phyloP scores from a whole-genome alignment of 2,329 filamentous ascomycete species.

The Colletotrichum graminicola region DNA sequence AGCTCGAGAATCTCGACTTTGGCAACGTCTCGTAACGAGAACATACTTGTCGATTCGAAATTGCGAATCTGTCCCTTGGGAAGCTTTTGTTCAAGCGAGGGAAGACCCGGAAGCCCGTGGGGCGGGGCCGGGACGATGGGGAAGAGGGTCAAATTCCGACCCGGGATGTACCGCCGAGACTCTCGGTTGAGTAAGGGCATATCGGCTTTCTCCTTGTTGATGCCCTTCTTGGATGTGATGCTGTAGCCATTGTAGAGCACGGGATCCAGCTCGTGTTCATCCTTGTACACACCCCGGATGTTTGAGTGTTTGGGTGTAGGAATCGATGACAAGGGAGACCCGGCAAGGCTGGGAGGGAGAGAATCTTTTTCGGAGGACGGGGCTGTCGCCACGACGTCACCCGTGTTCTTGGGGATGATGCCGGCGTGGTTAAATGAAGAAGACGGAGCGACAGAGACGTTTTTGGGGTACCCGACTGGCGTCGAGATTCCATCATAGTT shows the following conservation, averaged over 20 bases:
- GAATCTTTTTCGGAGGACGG: too few species aligned
- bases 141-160: neutral
- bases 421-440: neutral
- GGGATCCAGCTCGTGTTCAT: accelerated
- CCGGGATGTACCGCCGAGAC: neutral
- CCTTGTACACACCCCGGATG: too few species aligned
- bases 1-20: neutral
- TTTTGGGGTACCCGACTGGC: too few species aligned
- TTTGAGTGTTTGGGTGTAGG: too few species aligned
- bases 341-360: too few species aligned
- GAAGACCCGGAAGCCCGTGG: neutral
- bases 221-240: neutral
- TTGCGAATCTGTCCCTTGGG: neutral
- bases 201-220: too few species aligned
- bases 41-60: neutral
- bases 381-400: neutral
- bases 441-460: too few species aligned
- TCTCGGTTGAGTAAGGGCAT: neutral
- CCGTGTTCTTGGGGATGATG: neutral
- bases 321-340: neutral
- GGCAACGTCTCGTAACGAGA: neutral
- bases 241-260: neutral
- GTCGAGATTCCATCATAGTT: too few species aligned
- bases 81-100: neutral
- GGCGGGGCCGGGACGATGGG: neutral